phyloP scores from a whole-genome alignment of 83 land plant genomes.

The Diphasiastrum complanatum region DNA sequence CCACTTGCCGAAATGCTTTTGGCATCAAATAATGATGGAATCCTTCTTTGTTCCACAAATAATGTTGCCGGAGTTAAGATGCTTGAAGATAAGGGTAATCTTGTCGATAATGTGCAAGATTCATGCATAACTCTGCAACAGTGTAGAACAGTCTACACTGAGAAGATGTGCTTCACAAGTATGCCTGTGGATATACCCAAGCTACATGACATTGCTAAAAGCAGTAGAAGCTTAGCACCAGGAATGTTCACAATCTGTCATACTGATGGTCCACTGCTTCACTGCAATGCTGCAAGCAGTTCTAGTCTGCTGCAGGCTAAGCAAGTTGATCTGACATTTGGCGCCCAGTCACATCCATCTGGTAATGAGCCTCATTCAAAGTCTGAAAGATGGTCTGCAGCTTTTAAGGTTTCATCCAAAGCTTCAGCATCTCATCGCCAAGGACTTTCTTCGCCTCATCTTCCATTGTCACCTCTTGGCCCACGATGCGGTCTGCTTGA shows the following conservation, averaged over 20 bases:
- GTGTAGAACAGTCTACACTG: constrained; percentile 3
- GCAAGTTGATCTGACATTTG: too few relatives aligned
- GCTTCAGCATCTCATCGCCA: constrained; percentile 14
- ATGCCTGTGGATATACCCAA: constrained; percentile 12
- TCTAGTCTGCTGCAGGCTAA: too few relatives aligned
- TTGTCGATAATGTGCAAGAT: constrained; percentile 9
- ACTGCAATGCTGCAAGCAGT: too few relatives aligned
- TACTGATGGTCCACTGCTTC: constrained; percentile 29
- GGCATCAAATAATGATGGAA: constrained; percentile 6
- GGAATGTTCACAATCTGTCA: background rate
- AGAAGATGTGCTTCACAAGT: constrained; percentile 8
- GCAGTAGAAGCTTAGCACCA: background rate
- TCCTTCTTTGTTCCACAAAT: background rate
- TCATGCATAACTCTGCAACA: background rate
- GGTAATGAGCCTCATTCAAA: background rate
- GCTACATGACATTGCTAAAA: background rate
- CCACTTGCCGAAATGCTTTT: constrained; percentile 23
- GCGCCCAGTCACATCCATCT: background rate
- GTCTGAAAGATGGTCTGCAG: background rate
- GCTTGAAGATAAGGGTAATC: background rate
- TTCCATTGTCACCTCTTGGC: constrained; percentile 73
- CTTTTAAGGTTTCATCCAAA: background rate
- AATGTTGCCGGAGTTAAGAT: background rate
- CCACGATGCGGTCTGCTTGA: constrained; percentile 36
- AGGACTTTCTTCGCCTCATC: constrained; percentile 16